Evolutionary conservation across 2,329 filamentous ascomycete genomes (phyloP), one percentile per base, ranked within the genome.

Genomic region (Gaeumannomyces tritici): DNA sequence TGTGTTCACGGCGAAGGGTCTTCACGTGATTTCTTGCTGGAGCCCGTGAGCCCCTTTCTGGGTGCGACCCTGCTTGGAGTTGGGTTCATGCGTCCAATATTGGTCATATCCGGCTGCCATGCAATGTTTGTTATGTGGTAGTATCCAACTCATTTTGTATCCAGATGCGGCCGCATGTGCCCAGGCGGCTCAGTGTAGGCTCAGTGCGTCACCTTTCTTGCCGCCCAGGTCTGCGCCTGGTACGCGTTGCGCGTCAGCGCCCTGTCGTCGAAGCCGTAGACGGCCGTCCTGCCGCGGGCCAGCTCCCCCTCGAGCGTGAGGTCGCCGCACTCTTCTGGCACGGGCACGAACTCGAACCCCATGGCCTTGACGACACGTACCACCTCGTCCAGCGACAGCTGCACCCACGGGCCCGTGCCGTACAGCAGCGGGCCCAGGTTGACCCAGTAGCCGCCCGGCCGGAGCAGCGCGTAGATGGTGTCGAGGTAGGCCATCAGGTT

Each of bases 351-450:
- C 62, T 76, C 72, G 61, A 85, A 85, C 0, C 82, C 82, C 70
- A 84, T 74, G 0, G 69, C 73, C 67, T 83, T 77, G 0, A 77
- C 73, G 0, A 84, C 72, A 0, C 65, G 63, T 0, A 84, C 54
- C 3, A 85, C 76, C 66, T 85, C 83, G 35, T 84, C 79, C 2
- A 86, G 68, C 0, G 78, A 79, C 6, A 84, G 71, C 67, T 86
- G 82, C 42, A 85, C 76, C 65, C 79, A 82, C 0, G 83, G 82
- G 0, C 74, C 78, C 0, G 78, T 80, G 0, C 83, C 82, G 56
- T 84, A 85, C 0, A 85, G 69, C 11, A 85, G 65, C 0, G 83
- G 83, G 0, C 82, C 83, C 0, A 84, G 75, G 60, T 85, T 86
- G 28, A 85, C 70, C 83, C 83, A 85, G 47, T 74, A 69, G 0